Base-by-base conservation (phyloP, 148 eudicot species). In the Diospyros lotus region DNA sequence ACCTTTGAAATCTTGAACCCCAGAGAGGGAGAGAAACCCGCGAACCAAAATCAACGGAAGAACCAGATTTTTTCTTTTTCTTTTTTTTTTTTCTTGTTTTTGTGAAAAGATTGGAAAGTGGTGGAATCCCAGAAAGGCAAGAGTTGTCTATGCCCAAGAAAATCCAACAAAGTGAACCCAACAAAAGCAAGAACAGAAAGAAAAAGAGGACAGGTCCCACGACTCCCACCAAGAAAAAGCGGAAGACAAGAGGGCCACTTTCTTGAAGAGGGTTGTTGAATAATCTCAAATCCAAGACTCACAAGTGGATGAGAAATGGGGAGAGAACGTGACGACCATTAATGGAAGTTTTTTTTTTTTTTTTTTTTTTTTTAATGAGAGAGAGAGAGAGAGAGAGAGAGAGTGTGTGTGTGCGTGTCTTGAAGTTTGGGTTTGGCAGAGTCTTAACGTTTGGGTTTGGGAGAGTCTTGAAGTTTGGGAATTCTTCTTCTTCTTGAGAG, bases 301-400 rank as follows among this genome's bases (percentile, higher is more conserved):
- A 38, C 43, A 65, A 55, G 12, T 63, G 44, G 66, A 58, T 42
- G 60, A 51, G 58, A 42, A 42, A 12, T 55, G 60, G 64, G 41
- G 71, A 38, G 64, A 74, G 80, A 73, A 73, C 77, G 84, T 81
- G 80, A 64, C 69, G 76, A 42, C 41, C 65, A 15, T 52, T 44
- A 66, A 65, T 43, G 68, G 73, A 10, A 41, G 11, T 64, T 11
- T 28, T 28, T 28, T 28, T 28, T 28, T 28, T 11, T 28, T 28
- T 28, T 28, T 28, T 28, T 28, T 28, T 28, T 28, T 28, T 28
- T 28, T 28, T 0, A 28, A 28, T 28, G 28, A 28, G 28, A 14
- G 61, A 2, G 5, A 5, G 28, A 52, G 17, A 44, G 58, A 18
- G 58, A 68, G 48, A 55, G 56, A 58, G 18, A 66, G n/a, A 6